These are phyloP conservation scores for Saccharum spontaneum DNA, from an alignment of 176 grass and related monocot genomes.

Conservation along the genomic window DNA sequence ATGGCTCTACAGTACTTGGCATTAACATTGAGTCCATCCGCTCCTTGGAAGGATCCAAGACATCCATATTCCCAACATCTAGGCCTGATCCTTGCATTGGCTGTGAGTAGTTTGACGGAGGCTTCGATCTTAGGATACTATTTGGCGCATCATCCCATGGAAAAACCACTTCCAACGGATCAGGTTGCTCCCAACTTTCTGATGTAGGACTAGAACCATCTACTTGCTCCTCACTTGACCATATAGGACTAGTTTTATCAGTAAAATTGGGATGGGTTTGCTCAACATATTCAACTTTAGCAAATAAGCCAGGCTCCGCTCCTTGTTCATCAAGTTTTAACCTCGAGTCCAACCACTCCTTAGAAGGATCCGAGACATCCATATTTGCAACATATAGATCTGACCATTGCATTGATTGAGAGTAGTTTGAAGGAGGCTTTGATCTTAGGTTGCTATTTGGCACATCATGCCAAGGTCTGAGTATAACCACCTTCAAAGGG, in stretches of 20 bases:
- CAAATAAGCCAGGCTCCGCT: background rate
- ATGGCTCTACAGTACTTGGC: background rate
- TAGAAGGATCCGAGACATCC: background rate
- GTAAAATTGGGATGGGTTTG: background rate
- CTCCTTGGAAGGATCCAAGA: background rate
- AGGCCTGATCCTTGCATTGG: background rate
- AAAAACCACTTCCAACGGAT: background rate
- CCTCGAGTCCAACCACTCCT: background rate
- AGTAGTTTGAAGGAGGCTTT: background rate
- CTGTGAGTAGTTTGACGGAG: background rate
- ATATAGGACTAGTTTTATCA: background rate
- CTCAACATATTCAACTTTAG: background rate
- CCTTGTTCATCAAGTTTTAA: conserved; percentile 1
- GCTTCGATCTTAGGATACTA: background rate
- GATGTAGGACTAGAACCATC: background rate
- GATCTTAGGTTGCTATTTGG: background rate
- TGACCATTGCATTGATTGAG: background rate
- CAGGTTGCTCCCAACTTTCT: background rate
- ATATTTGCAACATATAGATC: background rate
- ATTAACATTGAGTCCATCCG: background rate
- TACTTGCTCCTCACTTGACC: background rate
- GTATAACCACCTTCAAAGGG: conserved; percentile 3
- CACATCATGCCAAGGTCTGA: background rate
- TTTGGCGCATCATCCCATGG: background rate
- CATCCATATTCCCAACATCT: background rate